Base-by-base conservation (phyloP, 441 rosid species). In the Populus hybrid region DNA sequence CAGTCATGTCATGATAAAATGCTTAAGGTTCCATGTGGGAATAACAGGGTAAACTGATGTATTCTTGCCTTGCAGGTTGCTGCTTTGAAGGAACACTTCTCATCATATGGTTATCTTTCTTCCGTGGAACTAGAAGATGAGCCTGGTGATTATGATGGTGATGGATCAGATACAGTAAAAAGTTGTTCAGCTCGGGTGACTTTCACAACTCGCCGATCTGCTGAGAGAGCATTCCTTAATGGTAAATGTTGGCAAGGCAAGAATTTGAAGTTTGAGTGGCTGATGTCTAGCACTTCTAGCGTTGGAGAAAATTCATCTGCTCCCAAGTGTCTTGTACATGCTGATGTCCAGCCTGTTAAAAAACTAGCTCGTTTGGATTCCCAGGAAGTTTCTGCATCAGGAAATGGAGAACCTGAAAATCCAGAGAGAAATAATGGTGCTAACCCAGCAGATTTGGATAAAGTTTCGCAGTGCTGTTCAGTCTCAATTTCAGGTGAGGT, bases 241-340 rank as follows among this genome's bases (percentile, higher is more conserved):
- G 95, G 90, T 83, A 97, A 93, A 85, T 84, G 86, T 82, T 97
- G 98, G 98, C 85, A 88, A 84, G 97, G 92, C 81, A 88, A 91
- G 73, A 83, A 74, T 80, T 85, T 97, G 88, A 90, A 87, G 86
- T 86, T 94, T 67, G 69, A 61, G 59, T 97, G 99, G 99, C 78
- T 86, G 82, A 85, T 84, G 61, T 80, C 89, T 67, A 75, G 85
- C 54, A 80, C 81, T 73, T 80, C 86, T 77, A 78, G 78, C 81
- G 85, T 78, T 79, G 82, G 73, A 76, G 87, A 87, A 79, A 86
- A 74, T 72, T 61, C 74, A 10, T 61, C 83, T 75, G 77, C 82
- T n/a, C 77, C 82, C 11, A 86, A 83, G 78, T 79, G 72, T 69
- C 77, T 79, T 67, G 40, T 18, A 71, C 83, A 84, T 32, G 35